These are phyloP conservation scores for Cryptococcus wingfieldii DNA, from an alignment of 1,284 basidiomycete species.

Conservation along the genomic window DNA sequence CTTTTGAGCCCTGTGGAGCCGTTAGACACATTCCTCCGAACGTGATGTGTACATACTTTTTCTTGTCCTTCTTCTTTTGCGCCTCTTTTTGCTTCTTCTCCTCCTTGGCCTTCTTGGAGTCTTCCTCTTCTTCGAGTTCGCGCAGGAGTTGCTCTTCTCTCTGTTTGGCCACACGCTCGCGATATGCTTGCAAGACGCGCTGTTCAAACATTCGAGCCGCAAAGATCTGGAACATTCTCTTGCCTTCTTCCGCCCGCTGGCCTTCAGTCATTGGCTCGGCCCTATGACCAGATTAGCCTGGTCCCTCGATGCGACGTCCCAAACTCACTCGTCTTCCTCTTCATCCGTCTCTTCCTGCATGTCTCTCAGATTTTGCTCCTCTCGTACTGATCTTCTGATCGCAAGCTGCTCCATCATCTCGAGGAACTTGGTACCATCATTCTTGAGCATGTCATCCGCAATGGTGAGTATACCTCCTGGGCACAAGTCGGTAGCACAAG, in stretches of 20 bases:
- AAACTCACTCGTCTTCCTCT: conserved; percentile 54
- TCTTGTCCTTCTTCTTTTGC: conserved; percentile 92
- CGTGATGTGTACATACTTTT: conserved; percentile 33
- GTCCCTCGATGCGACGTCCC: conserved; percentile 2
- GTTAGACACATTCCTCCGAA: not conserved
- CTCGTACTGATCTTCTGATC: conserved; percentile 85
- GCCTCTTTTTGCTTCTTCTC: conserved; percentile 93
- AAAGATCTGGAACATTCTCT: conserved; percentile 99
- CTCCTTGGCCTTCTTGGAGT: conserved; percentile 72
- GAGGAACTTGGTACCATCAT: conserved; percentile 96
- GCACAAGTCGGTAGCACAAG: conserved; percentile 45
- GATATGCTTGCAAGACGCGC: conserved; percentile 86
- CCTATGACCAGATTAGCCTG: conserved; percentile 21
- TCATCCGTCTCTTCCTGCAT: conserved; percentile 61
- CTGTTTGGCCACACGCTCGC: conserved; percentile 87
- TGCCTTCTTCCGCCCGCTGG: conserved; percentile 97
- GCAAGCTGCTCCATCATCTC: conserved; percentile 99
- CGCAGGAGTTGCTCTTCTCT: conserved; percentile 78
- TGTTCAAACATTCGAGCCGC: conserved; percentile 99
- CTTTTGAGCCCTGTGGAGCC: conserved; percentile 64
- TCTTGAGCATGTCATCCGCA: conserved; percentile 95
- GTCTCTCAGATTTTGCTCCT: conserved; percentile 66
- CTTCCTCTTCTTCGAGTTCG: conserved; percentile 86
- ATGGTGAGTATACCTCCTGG: conserved; percentile 93
- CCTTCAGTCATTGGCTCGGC: conserved; percentile 51